Conservation (phyloP, 495 filamentous ascomycete species). For the Friedmanniomyces simplex region DNA sequence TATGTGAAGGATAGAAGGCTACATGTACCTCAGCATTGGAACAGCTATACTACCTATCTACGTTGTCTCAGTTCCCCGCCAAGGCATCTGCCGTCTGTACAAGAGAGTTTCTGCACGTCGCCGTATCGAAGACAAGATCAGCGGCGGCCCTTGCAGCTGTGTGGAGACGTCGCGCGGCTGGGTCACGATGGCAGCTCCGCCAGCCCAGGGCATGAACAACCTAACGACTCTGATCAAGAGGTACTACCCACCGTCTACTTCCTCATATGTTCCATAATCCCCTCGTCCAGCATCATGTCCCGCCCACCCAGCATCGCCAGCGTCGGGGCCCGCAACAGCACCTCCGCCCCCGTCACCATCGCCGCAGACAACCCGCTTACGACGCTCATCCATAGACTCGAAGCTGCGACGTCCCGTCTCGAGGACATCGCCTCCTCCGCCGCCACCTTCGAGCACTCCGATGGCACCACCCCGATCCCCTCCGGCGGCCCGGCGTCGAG, state of each 20-base stretch:
- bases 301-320: background rate
- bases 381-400: constrained; percentile 57
- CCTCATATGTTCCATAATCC: constrained; percentile 13
- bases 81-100: too few species aligned
- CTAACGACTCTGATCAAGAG: constrained; percentile 95
- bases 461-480: constrained; percentile 25
- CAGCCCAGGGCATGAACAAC: constrained; percentile 69
- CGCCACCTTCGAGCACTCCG: constrained; percentile 40
- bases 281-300: background rate
- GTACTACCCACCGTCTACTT: constrained; percentile 35
- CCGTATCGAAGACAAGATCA: background rate
- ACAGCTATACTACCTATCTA: too few species aligned
- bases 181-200: constrained; percentile 3
- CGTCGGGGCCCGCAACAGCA: constrained; percentile 20
- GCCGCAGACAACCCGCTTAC: constrained; percentile 32
- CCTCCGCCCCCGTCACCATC: constrained; percentile 7
- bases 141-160: background rate
- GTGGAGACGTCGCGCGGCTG: constrained; percentile 3
- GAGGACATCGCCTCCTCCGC: constrained; percentile 86
- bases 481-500: constrained; percentile 7
- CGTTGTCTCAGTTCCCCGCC: too few species aligned
- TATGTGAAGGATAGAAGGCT: too few species aligned
- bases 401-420: constrained; percentile 90
- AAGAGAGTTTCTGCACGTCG: background rate
- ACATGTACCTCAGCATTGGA: too few species aligned